Conservation (phyloP, 176 grass and related monocot genomes). For the Musa troglodytarum region DNA sequence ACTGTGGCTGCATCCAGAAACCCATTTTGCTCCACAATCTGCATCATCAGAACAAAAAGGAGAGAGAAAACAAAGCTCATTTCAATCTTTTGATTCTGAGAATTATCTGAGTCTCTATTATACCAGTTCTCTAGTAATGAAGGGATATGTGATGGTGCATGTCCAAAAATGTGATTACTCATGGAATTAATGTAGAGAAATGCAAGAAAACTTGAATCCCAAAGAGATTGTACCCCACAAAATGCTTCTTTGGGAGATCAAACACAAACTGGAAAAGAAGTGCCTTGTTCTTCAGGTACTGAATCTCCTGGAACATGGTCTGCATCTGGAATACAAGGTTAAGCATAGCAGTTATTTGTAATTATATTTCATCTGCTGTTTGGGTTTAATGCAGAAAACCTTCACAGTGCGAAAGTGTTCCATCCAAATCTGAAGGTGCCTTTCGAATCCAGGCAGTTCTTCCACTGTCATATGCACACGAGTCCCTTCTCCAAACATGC, state of each 20-base stretch:
- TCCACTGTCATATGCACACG: conserved; percentile 41
- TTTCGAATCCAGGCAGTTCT: conserved; percentile 67
- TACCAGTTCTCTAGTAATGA: not conserved
- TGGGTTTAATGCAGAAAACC: conserved; percentile 3
- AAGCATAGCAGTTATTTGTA: too few relatives aligned
- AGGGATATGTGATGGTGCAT: too few relatives aligned
- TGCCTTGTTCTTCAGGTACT: conserved; percentile 72
- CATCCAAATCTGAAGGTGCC: conserved; percentile 56
- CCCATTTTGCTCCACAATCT: conserved; percentile 33
- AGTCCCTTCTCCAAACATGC: conserved; percentile 39
- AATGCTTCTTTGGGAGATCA: too few relatives aligned
- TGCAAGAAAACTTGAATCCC: too few relatives aligned
- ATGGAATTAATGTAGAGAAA: too few relatives aligned
- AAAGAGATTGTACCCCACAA: too few relatives aligned
- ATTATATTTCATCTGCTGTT: too few relatives aligned
- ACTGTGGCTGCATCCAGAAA: conserved; percentile 23
- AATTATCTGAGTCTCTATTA: too few relatives aligned
- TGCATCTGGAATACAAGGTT: conserved; percentile 46
- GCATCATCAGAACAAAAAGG: not conserved
- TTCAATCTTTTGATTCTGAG: too few relatives aligned
- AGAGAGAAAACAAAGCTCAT: too few relatives aligned
- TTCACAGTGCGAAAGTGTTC: conserved; percentile 46
- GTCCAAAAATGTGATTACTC: too few relatives aligned
- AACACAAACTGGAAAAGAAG: not conserved
- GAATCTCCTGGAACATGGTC: conserved; percentile 59